Evolutionary conservation across 768 basidiomycete species (phyloP).

Genomic region (Trametopsis cervina): DNA sequence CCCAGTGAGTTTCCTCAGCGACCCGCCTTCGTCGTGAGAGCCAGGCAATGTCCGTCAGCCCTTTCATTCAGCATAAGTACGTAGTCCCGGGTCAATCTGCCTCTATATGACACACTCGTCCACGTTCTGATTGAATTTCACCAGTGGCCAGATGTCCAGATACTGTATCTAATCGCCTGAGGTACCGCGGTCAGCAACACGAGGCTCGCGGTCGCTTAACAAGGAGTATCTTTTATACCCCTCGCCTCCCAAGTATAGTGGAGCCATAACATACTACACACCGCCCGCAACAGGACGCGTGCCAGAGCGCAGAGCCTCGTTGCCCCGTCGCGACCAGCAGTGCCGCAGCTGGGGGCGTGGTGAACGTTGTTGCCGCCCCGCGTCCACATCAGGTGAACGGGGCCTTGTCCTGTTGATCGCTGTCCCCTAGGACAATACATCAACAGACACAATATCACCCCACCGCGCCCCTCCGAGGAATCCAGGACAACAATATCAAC

Average conservation of each 20-base stretch:
- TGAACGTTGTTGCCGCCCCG: no score
- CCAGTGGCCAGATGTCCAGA: conserved; percentile 6
- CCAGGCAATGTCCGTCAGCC: neutral
- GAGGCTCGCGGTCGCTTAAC: conserved; percentile 10
- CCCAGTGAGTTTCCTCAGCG: no score
- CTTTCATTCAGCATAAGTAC: neutral
- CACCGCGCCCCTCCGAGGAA: no score
- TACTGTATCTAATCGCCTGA: conserved; percentile 13
- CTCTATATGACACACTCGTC: conserved; percentile 3
- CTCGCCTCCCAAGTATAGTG: neutral
- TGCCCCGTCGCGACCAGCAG: no score
- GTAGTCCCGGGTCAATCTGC: conserved; percentile 3
- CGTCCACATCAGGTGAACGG: no score
- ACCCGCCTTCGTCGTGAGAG: neutral
- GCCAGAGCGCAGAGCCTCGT: no score
- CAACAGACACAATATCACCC: neutral
- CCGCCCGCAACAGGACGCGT: no score
- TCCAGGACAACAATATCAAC: no score
- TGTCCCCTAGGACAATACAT: no score
- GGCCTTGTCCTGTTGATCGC: no score
- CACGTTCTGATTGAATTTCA: neutral
- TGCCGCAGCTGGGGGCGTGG: no score
- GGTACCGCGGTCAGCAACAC: conserved; percentile 5
- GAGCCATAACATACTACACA: no score
- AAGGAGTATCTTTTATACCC: conserved; percentile 1